phyloP scores from a whole-genome alignment of 345 rosid species.

The Nasturtium officinale region DNA sequence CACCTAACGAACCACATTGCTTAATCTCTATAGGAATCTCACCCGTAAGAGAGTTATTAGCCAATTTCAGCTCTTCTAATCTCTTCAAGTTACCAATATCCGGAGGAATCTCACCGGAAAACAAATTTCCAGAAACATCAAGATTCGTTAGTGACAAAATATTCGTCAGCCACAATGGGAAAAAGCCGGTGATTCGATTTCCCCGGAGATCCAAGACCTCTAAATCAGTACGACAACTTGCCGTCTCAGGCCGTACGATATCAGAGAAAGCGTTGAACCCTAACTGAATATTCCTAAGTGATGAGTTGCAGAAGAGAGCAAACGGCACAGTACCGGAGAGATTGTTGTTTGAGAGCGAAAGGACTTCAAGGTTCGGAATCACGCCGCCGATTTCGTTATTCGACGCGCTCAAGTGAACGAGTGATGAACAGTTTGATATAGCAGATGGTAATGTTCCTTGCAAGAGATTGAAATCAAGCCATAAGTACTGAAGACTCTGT shows the following conservation, averaged over 20 bases:
- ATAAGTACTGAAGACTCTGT: constrained; percentile 66
- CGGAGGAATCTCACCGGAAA: constrained; percentile 66
- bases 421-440: constrained; percentile 74
- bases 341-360: constrained; percentile 65
- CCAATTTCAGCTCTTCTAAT: constrained; percentile 64
- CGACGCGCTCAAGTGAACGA: constrained; percentile 73
- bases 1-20: constrained; percentile 62
- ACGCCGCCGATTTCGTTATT: constrained; percentile 73
- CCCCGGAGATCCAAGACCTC: constrained; percentile 65
- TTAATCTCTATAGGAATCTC: constrained; percentile 59
- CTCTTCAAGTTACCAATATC: constrained; percentile 61
- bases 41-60: constrained; percentile 71
- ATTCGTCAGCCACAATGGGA: constrained; percentile 69
- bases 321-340: constrained; percentile 70
- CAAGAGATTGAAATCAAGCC: constrained; percentile 69
- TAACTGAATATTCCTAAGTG: constrained; percentile 63
- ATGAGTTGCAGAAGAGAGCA: constrained; percentile 66
- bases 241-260: constrained; percentile 52
- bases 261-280: constrained; percentile 62
- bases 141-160: constrained; percentile 51
- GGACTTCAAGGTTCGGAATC: constrained; percentile 63
- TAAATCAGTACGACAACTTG: constrained; percentile 54
- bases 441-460: constrained; percentile 87
- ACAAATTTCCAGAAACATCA: constrained; percentile 70
- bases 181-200: constrained; percentile 57